A percentile compares a stretch with the other conserved stretches of the same genome.
Conservation (phyloP, 108 stramenopile genomes). For the Mayamaea pseudoterrestris region DNA sequence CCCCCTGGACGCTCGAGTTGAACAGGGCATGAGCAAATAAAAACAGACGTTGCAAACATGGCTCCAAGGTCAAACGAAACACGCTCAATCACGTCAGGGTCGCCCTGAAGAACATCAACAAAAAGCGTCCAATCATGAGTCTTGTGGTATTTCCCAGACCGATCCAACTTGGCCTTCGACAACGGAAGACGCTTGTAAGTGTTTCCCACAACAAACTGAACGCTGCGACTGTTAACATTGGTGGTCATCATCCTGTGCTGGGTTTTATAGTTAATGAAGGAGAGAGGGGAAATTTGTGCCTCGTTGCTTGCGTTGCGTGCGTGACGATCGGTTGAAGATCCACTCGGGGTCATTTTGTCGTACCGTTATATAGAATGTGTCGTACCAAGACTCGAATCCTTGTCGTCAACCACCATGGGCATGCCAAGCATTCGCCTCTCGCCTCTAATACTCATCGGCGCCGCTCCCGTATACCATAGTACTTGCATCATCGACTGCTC, state of each 20-base stretch:
- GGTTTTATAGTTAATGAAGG: too few species aligned
- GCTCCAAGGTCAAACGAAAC: slow-evolving; percentile 37
- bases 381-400: too few species aligned
- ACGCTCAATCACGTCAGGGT: slow-evolving; percentile 33
- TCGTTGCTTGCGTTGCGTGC: too few species aligned
- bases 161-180: slow-evolving; percentile 10
- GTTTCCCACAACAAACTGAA: slow-evolving; percentile 27
- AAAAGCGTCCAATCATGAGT: slow-evolving; percentile 36
- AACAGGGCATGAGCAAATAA: slow-evolving; percentile 30
- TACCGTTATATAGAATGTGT: too few species aligned
- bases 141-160: slow-evolving; percentile 13
- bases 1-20: too few species aligned
- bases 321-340: too few species aligned
- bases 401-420: too few species aligned
- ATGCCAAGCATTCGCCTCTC: neutral
- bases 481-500: neutral
- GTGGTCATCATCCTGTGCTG: too few species aligned
- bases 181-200: slow-evolving; percentile 24
- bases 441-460: neutral
- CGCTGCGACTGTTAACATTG: too few species aligned
- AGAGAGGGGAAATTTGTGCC: too few species aligned
- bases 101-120: slow-evolving; percentile 31
- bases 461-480: neutral
- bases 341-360: too few species aligned
- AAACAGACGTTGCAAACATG: slow-evolving; percentile 12